Evolutionary conservation across 106 monocot species (phyloP), one percentile per base, ranked within the genome.

Genomic region (Phalaenopsis aphrodite): DNA sequence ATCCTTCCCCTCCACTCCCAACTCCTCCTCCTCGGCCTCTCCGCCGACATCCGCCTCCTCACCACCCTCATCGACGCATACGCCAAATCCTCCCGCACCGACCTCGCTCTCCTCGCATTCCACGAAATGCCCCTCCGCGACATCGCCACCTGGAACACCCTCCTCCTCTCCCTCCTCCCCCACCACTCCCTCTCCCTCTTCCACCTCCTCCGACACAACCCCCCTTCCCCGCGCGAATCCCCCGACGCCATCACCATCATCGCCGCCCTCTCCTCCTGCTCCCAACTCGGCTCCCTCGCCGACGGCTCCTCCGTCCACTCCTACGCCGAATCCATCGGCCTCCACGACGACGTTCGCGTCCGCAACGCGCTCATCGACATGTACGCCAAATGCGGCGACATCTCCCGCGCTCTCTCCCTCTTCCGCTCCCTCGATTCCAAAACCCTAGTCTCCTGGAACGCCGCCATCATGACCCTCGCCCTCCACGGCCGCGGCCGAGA

Each of bases 1-100:
- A 30, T 86, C 64, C 16, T 56, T 8, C 93, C 86, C 78, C 80
- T 95, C 76, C 95, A 95, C 78, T 58, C 86, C 69, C 91, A 86
- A 42, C 56, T 82, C 56, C 23, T 89, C 67, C 84, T 78, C 52
- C 78, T 83, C 79, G 95, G 95, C 1, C 49, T 93, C 56, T 24
- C 75, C 61, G 78, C 90, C n/a, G 94, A 94, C 77, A 81, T 86
- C 79, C 82, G 78, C 37, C 90, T 96, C 56, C 11, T 75, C 38
- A 96, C 96, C 41, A 94, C 96, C 14, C 88, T 96, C 8, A 48
- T 96, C 6, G 96, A 96, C 64, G 87, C 89, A 14, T 96, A 93
- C 49, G 84, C 90, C 14, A 93, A 96, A 61, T 75, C 55, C 71
- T 83, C 72, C 42, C 81, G 75, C 43, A 61, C 90, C 41, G 74